Evolutionary conservation across 2,329 filamentous ascomycete species (phyloP), one percentile per base, ranked within the genome.

Genomic region (Fusarium liriodendri): DNA sequence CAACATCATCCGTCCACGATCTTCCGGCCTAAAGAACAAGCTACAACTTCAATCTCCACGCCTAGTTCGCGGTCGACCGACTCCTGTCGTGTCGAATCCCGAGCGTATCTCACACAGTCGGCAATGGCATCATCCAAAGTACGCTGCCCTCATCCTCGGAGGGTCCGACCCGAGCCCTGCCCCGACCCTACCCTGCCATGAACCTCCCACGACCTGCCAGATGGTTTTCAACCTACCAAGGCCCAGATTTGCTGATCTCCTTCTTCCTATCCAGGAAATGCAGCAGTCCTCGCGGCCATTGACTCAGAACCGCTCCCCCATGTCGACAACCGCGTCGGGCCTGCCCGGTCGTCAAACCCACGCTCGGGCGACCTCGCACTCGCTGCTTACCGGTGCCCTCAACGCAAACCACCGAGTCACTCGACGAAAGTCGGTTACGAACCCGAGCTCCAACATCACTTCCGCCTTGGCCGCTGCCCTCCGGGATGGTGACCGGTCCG

Each of bases 381-480:
- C 94, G 67, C 87, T 95, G 77, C 93, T 95, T 65, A 89, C 93
- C 69, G 91, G 91, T 77, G 91, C 93, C 67, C 89, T 95, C 80
- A 96, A 95, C 85, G 86, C 92, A 77, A 92, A 91, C 82, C 94
- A 98, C 83, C 94, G 97, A 77, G 91, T 98, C 76, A 95, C 94
- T 78, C 94, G 96, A 79, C 91, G 97, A 79, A 98, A 98, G 89
- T 98, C 95, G 84, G 95, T 97, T 81, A 95, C 94, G 70, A 93
- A 91, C 74, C 90, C 92, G 55, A 89, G 88, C 57, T 88, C 90
- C 82, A 95, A 93, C 83, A 90, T 93, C 54, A 92, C 93, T 50
- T 92, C 93, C 20, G 94, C 93, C 63, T 86, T 96, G 72, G 93
- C 93, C 35, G 92, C 92, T 14, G 93, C 92, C 61, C 85, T 94